Evolutionary conservation across 2,329 filamentous ascomycete genomes (phyloP).

Genomic region (Colletotrichum sp.): DNA sequence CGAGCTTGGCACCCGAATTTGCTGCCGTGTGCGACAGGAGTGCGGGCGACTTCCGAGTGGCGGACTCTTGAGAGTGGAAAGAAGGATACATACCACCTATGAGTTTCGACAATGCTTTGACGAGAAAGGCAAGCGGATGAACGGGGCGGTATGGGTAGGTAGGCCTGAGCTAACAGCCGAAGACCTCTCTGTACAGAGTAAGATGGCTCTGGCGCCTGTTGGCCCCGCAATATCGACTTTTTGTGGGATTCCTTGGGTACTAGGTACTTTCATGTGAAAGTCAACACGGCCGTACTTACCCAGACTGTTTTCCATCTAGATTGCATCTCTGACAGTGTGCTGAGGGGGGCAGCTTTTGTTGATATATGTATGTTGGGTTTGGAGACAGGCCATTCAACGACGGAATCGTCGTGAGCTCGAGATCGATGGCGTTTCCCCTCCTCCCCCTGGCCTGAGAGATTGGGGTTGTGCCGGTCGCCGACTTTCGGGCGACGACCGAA

Average conservation of each 20-base stretch:
- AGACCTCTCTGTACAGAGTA: background rate
- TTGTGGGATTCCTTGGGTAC: background rate
- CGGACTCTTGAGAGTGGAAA: background rate
- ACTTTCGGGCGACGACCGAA: background rate
- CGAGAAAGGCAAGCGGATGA: background rate
- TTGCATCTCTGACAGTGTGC: background rate
- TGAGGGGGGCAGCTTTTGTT: background rate
- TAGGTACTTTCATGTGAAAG: background rate
- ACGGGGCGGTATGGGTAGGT: background rate
- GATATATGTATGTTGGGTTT: background rate
- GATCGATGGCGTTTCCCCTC: background rate
- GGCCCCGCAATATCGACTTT: background rate
- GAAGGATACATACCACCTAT: background rate
- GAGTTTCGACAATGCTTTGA: background rate
- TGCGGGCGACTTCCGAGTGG: background rate
- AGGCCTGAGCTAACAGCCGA: background rate
- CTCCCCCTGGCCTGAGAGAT: background rate
- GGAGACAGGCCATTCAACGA: background rate
- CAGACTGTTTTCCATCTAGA: background rate
- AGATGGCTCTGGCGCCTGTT: background rate
- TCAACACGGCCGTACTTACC: background rate
- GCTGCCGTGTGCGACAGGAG: background rate
- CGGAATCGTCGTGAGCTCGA: background rate
- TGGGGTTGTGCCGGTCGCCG: background rate
- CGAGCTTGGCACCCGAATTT: background rate